Base-by-base conservation (phyloP, 2,329 filamentous ascomycete species). In the Pseudogymnoascus sp. region DNA sequence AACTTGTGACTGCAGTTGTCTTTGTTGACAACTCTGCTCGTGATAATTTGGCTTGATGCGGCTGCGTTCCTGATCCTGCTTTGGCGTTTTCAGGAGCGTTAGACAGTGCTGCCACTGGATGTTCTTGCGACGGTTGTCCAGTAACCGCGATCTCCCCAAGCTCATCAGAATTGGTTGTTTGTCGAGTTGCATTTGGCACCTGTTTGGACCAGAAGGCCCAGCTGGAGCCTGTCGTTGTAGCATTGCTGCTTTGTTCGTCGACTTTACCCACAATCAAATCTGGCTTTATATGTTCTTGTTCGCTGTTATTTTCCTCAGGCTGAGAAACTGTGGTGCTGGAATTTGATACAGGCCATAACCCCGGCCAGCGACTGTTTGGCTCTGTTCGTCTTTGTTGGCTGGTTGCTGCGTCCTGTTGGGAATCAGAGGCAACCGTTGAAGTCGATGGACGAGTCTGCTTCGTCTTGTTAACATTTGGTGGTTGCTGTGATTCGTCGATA, bases 201-300 rank as follows among this genome's bases (percentile, higher is more conserved):
- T 71, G 69, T 13, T 70, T 83, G 13, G 87, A 91, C 89, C 89
- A 93, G 68, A 93, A 93, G 0, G 88, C 89, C 90, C 90, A 93
- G 0, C 87, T 89, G 0, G 89, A 88, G 11, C 83, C 83, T 17
- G 79, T 77, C 6, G 50, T 15, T 15, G 29, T 56, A 56, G 17
- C 50, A 19, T 35, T 15, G 81, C 77, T 4, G 80, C 80, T n/a
- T 61, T 13, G 72, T 62, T 13, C 73, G 63, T 4, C 76, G 71
- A 2, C 76, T 76, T 67, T 83, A 78, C 56, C 6, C 29, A 33
- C 19, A 56, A 78, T 63, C 75, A 79, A 73, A 66, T 76, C 69
- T 68, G 81, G 70, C 66, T 82, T 77, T 5, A 77, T 75, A 1
- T 73, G 65, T 33, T 75, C 71, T 33, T 76, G 74, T 2, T 68